A percentile compares a stretch with the other conserved stretches of the same genome.
These are phyloP conservation scores for Glarea lozoyensis DNA, from an alignment of 495 filamentous ascomycete species.

Conservation along the genomic window DNA sequence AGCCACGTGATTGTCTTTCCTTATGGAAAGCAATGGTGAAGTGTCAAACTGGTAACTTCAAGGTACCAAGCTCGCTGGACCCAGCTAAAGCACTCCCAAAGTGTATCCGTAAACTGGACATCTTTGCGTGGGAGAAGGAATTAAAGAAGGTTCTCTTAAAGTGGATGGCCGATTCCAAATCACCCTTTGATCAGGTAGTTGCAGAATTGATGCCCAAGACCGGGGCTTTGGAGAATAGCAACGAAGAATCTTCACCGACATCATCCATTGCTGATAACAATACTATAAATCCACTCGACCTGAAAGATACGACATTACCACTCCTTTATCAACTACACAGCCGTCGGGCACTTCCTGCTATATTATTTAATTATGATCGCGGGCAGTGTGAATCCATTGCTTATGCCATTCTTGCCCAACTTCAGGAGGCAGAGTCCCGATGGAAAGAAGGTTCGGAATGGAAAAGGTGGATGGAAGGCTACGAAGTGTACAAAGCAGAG, in stretches of 20 bases:
- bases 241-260: background rate
- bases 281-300: conserved; percentile 9
- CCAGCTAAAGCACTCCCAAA: conserved; percentile 33
- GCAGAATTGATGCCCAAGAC: conserved; percentile 25
- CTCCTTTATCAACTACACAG: conserved; percentile 52
- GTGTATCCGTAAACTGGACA: conserved; percentile 47
- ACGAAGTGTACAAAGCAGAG: conserved; percentile 41
- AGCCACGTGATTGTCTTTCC: conserved; percentile 58
- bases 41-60: conserved; percentile 35
- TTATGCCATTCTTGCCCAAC: conserved; percentile 32
- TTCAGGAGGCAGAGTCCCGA: conserved; percentile 40
- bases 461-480: conserved; percentile 47
- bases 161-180: conserved; percentile 52
- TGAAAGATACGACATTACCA: conserved; percentile 44
- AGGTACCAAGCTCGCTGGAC: conserved; percentile 35
- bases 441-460: conserved; percentile 54
- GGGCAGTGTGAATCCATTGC: conserved; percentile 49
- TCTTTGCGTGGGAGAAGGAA: conserved; percentile 52
- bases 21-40: conserved; percentile 55
- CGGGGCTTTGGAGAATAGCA: background rate
- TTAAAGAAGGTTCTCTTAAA: conserved; percentile 48
- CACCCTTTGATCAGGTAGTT: conserved; percentile 53
- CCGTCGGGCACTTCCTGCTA: conserved; percentile 57
- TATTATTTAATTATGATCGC: conserved; percentile 72
- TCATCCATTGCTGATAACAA: conserved; percentile 14